Conservation (phyloP, 768 basidiomycete genomes). For the Termitomyces sp. region DNA sequence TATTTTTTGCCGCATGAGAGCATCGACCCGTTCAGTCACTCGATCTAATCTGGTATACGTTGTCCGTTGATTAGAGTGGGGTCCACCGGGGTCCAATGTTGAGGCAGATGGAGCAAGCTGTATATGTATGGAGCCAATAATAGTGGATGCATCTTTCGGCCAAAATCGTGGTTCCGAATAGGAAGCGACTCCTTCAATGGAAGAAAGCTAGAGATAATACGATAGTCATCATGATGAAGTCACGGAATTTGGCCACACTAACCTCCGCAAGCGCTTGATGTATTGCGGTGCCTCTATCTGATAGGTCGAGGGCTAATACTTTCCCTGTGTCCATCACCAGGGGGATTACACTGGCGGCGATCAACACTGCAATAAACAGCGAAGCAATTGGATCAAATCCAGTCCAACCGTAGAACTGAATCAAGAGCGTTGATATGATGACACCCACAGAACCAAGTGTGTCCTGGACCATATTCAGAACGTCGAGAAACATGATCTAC, state of each 20-base stretch:
- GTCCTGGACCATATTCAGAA: conserved; percentile 44
- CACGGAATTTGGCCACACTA: conserved; percentile 12
- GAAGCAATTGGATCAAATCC: conserved; percentile 98
- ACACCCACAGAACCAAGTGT: conserved; percentile 97
- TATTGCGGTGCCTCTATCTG: conserved; percentile 49
- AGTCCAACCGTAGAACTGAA: conserved; percentile 96
- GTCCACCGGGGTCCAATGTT: conserved; percentile 47
- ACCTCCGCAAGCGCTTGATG: conserved; percentile 61
- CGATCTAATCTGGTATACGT: conserved; percentile 62
- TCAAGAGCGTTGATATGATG: conserved; percentile 92
- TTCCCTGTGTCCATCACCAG: conserved; percentile 91
- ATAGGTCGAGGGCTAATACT: conserved; percentile 82
- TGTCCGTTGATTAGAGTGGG: conserved; percentile 38
- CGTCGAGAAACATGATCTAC: neutral
- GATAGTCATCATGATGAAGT: neutral
- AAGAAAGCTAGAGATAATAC: conserved; percentile 51
- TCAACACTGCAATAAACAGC: conserved; percentile 90
- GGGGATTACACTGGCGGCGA: conserved; percentile 92
- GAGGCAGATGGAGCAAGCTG: conserved; percentile 67
- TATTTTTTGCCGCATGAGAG: conserved; percentile 64
- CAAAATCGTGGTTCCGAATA: conserved; percentile 86
- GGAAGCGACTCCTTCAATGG: conserved; percentile 75
- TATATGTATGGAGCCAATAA: conserved; percentile 91
- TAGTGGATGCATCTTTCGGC: conserved; percentile 84
- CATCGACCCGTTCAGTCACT: conserved; percentile 73